Evolutionary conservation across 306 rosid genomes (phyloP), one percentile per base, ranked within the genome.

Genomic region (cucumber (Cucumis sativus)): DNA sequence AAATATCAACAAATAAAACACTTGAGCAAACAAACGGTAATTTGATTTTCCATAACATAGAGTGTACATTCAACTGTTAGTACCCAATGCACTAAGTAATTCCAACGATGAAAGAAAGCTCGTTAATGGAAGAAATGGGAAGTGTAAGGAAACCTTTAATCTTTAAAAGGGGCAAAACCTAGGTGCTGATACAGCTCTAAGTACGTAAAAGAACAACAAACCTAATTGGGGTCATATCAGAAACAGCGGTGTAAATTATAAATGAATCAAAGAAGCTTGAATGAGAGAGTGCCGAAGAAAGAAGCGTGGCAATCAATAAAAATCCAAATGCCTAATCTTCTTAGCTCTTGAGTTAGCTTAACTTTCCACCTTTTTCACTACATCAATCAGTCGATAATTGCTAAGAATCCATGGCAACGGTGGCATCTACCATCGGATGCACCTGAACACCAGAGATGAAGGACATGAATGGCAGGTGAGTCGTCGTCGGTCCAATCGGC

Each of bases 361-460:
- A 15, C 71, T 37, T 35, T 37, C 45, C 45, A 65, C 49, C 23
- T 37, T 65, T 65, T 65, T 65, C 71, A 66, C 52, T 6, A 40
- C 0, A 66, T 17, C 73, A 39, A 56, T 57, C 35, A 35, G 52
- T 64, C 81, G 1, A 13, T 16, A 56, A 0, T 41, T 3, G 69
- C 74, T 67, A 85, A 0, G 89, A 86, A 86, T 92, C 99, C 88
- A 89, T 78, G 52, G 87, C 91, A 45, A 92, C 85, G 35, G 93
- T 85, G 21, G 97, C 90, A 84, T 89, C 97, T n/a, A 92, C 90
- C 33, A 91, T 82, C 9, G 90, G 80, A 43, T 83, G 96, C 78
- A 90, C 79, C 65, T 84, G 92, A 78, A 85, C 88, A 49, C 83
- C 35, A 45, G 89, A 82, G 13, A 89, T 87, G 58, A 79, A 89